These are phyloP conservation scores for Huntiella bhutanensis DNA, from an alignment of 2,329 filamentous ascomycete species.

Conservation along the genomic window DNA sequence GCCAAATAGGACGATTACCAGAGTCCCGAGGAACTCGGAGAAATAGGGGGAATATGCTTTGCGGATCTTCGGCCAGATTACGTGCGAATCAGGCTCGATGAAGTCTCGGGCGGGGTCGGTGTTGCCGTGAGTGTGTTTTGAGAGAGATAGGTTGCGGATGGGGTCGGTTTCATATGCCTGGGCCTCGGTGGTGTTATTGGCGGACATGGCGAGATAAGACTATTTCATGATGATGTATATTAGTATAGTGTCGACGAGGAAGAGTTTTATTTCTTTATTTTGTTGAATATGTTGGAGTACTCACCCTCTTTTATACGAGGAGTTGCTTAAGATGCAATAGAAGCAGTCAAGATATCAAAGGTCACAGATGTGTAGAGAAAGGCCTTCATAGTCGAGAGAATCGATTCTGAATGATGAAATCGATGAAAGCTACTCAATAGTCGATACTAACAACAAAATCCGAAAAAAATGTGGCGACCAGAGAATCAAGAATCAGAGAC, in stretches of 20 bases:
- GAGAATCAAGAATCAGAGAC: no score
- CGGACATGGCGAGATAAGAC: background rate
- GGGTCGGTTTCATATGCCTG: background rate
- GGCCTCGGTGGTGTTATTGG: constrained; percentile 4
- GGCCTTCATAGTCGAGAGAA: background rate
- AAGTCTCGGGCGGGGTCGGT: background rate
- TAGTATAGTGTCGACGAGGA: no score
- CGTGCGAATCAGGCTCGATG: background rate
- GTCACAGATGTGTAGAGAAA: background rate
- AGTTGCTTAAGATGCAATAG: background rate
- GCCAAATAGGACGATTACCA: constrained; percentile 50
- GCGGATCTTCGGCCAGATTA: constrained; percentile 34
- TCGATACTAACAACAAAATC: no score
- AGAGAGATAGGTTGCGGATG: background rate
- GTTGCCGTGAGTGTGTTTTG: constrained; percentile 2
- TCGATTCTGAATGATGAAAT: no score
- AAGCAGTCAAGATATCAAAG: constrained; percentile 3
- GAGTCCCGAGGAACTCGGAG: constrained; percentile 49
- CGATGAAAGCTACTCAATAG: no score
- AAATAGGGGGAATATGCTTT: constrained; percentile 36
- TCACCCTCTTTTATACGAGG: no score
- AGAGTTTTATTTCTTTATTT: no score
- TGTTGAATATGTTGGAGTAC: no score
- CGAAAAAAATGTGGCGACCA: no score
- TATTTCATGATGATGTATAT: no score